Evolutionary conservation across 768 basidiomycete genomes (phyloP).

Genomic region (Suillus weaverae): DNA sequence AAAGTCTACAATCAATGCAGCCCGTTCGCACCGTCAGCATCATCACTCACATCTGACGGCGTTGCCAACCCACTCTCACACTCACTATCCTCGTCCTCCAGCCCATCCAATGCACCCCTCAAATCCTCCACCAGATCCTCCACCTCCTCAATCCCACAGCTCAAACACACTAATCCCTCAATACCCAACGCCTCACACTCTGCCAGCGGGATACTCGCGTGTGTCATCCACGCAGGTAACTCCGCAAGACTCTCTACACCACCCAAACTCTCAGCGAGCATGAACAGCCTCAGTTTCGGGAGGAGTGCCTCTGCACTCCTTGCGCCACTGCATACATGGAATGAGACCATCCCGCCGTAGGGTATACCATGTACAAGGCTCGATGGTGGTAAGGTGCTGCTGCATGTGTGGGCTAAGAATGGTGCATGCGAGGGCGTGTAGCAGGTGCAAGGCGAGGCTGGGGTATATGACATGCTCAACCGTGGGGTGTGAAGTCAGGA

Average conservation of each 20-base stretch:
- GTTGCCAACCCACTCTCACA: neutral
- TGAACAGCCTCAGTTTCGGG: slow-evolving; percentile 62
- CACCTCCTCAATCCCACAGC: slow-evolving; percentile 85
- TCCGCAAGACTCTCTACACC: slow-evolving; percentile 93
- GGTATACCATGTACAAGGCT: slow-evolving; percentile 39
- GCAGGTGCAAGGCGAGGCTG: slow-evolving; percentile 67
- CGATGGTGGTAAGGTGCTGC: slow-evolving; percentile 38
- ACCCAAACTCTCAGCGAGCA: slow-evolving; percentile 85
- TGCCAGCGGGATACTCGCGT: slow-evolving; percentile 68
- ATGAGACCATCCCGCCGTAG: slow-evolving; percentile 87
- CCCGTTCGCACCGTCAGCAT: neutral
- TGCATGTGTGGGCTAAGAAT: slow-evolving; percentile 70
- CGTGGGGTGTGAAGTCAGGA: slow-evolving; percentile 50
- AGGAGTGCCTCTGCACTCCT: slow-evolving; percentile 67
- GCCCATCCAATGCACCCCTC: slow-evolving; percentile 54
- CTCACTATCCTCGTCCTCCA: slow-evolving; percentile 41
- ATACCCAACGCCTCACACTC: slow-evolving; percentile 76
- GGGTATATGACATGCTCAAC: slow-evolving; percentile 87
- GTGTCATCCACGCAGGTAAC: slow-evolving; percentile 87
- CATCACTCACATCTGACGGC: neutral
- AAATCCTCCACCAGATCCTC: slow-evolving; percentile 64
- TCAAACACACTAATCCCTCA: slow-evolving; percentile 73
- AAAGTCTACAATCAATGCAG: neutral
- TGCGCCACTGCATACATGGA: slow-evolving; percentile 55
- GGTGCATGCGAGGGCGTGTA: slow-evolving; percentile 61